These are phyloP conservation scores for Sutorius eximius DNA, from an alignment of 1,284 basidiomycete species.

Conservation along the genomic window DNA sequence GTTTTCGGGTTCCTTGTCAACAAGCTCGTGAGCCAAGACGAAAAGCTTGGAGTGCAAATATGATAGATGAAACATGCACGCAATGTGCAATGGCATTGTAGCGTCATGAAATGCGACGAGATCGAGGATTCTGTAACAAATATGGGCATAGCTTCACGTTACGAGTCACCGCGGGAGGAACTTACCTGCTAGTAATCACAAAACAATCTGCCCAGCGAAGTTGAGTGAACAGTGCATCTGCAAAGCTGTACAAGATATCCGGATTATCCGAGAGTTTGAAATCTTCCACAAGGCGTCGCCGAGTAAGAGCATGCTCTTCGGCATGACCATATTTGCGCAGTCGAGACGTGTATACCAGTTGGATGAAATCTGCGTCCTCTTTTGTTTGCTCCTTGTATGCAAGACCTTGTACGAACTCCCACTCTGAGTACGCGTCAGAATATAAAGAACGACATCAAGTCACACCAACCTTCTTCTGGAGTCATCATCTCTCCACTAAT, in stretches of 20 bases:
- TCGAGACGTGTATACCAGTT: constrained; percentile 88
- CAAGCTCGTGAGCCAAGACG: constrained; percentile 93
- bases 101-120: constrained; percentile 80
- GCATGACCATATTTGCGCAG: constrained; percentile 87
- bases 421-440: constrained; percentile 57
- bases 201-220: constrained; percentile 96
- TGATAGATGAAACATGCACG: constrained; percentile 95
- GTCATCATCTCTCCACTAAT: constrained; percentile 93
- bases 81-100: constrained; percentile 91
- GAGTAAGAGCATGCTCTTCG: constrained; percentile 77
- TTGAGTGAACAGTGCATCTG: constrained; percentile 85
- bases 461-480: constrained; percentile 76
- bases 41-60: constrained; percentile 92
- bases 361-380: constrained; percentile 87
- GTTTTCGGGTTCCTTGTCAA: constrained; percentile 89
- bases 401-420: constrained; percentile 90
- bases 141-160: neutral
- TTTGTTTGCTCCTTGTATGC: constrained; percentile 81
- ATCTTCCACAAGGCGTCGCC: constrained; percentile 72
- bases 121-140: constrained; percentile 67
- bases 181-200: constrained; percentile 78
- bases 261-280: constrained; percentile 86
- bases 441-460: neutral
- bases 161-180: neutral
- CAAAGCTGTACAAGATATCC: constrained; percentile 89